These are phyloP conservation scores for Podila clonocystis DNA, from an alignment of 192 early-diverging fungal species.

Conservation along the genomic window DNA sequence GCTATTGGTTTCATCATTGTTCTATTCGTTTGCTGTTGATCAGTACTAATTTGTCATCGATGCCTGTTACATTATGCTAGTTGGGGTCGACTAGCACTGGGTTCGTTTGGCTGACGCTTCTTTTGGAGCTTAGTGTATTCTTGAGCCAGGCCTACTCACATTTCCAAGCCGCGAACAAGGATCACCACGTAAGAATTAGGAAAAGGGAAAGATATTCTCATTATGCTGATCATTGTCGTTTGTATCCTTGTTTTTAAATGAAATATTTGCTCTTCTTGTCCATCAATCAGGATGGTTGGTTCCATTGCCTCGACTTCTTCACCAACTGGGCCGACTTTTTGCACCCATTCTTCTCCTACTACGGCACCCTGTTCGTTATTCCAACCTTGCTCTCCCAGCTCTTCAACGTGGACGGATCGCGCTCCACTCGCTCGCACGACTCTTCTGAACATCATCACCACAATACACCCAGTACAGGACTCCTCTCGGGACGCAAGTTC, in stretches of 20 bases:
- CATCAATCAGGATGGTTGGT: neutral
- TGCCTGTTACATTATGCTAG: neutral
- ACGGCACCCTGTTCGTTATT: conserved; percentile 27
- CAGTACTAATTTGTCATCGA: neutral
- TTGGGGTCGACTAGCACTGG: conserved; percentile 29
- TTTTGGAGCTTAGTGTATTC: conserved; percentile 25
- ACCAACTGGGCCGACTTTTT: conserved; percentile 42
- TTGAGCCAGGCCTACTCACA: conserved; percentile 15
- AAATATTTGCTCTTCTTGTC: too few relatives aligned
- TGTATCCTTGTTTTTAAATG: too few relatives aligned
- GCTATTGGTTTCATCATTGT: neutral
- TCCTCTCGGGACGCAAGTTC: conserved; percentile 8
- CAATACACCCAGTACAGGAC: conserved; percentile 1
- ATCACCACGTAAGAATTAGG: neutral
- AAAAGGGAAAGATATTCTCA: too few relatives aligned
- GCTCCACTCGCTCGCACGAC: neutral
- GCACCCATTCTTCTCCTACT: conserved; percentile 38
- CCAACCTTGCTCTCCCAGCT: conserved; percentile 39
- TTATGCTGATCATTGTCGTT: too few relatives aligned
- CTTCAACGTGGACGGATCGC: conserved; percentile 29
- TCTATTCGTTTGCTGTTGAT: neutral
- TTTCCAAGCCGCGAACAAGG: neutral
- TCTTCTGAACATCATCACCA: conserved; percentile 10
- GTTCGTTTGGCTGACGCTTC: conserved; percentile 25
- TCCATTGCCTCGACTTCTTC: conserved; percentile 12